phyloP scores from a whole-genome alignment of 495 filamentous ascomycete species.

The Aspergillus campestris region DNA sequence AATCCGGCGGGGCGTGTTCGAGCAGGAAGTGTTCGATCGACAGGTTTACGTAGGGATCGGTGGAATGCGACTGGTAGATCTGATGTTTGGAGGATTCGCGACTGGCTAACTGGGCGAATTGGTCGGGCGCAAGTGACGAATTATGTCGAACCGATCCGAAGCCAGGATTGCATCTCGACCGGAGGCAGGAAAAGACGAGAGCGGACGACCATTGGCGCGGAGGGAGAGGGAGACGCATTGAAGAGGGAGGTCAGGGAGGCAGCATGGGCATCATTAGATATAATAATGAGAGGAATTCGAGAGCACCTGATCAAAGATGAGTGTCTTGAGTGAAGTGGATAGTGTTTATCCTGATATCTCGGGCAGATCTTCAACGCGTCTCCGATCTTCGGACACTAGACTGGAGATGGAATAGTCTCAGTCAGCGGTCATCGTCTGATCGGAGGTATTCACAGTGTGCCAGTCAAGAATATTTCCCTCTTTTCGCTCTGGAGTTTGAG shows the following conservation, averaged over 20 bases:
- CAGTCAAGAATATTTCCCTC: too few relatives aligned
- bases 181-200: background rate
- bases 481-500: too few relatives aligned
- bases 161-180: conserved; percentile 5
- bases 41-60: conserved; percentile 83
- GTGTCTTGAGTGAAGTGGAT: too few relatives aligned
- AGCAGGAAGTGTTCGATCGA: conserved; percentile 92
- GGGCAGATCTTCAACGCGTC: background rate
- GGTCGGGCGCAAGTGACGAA: conserved; percentile 25
- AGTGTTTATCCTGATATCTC: background rate
- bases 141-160: conserved; percentile 18
- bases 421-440: too few relatives aligned
- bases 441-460: too few relatives aligned
- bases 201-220: conserved; percentile 24
- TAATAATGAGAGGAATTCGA: too few relatives aligned
- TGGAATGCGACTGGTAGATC: conserved; percentile 68
- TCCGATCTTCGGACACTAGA: conserved; percentile 16
- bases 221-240: conserved; percentile 17
- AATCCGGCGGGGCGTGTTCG: conserved; percentile 56
- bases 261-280: too few relatives aligned
- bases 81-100: conserved; percentile 45
- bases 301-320: too few relatives aligned
- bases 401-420: background rate
- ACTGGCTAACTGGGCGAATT: conserved; percentile 36
- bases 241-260: background rate